These are phyloP conservation scores for Fusarium begoniae DNA, from an alignment of 2,329 filamentous ascomycete genomes.

Conservation along the genomic window DNA sequence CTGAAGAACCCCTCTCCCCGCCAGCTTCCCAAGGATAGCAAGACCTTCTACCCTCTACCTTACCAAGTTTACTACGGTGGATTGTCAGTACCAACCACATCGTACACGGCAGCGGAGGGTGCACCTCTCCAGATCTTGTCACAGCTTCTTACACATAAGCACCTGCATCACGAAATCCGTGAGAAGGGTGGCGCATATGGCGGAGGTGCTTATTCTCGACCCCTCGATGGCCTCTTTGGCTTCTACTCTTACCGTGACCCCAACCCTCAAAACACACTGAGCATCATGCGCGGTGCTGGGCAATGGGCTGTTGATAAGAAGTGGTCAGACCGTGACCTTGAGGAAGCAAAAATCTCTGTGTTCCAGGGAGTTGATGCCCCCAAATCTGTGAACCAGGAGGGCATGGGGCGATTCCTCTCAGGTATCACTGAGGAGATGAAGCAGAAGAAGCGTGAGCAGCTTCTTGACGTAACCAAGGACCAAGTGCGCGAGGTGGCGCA, in stretches of 20 bases:
- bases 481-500: conserved; percentile 86
- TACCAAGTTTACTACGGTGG: conserved; percentile 98
- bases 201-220: conserved; percentile 84
- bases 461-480: conserved; percentile 85
- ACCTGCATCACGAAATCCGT: conserved; percentile 95
- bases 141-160: conserved; percentile 93
- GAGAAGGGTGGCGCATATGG: conserved; percentile 98
- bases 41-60: conserved; percentile 91
- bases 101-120: conserved; percentile 79
- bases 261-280: conserved; percentile 88
- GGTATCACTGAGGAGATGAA: conserved; percentile 91
- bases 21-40: conserved; percentile 62
- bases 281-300: conserved; percentile 84
- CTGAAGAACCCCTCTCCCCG: conserved; percentile 43
- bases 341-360: conserved; percentile 94
- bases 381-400: conserved; percentile 85
- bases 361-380: conserved; percentile 95
- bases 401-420: conserved; percentile 84
- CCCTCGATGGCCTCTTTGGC: conserved; percentile 85
- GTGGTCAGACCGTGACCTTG: conserved; percentile 86
- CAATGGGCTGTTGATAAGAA: conserved; percentile 81
- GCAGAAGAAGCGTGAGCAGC: conserved; percentile 80
- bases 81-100: conserved; percentile 81
- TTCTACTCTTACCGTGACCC: conserved; percentile 98
- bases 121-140: conserved; percentile 88